Base-by-base conservation (phyloP, 2,329 filamentous ascomycete species). In the Diaporthe capsici region DNA sequence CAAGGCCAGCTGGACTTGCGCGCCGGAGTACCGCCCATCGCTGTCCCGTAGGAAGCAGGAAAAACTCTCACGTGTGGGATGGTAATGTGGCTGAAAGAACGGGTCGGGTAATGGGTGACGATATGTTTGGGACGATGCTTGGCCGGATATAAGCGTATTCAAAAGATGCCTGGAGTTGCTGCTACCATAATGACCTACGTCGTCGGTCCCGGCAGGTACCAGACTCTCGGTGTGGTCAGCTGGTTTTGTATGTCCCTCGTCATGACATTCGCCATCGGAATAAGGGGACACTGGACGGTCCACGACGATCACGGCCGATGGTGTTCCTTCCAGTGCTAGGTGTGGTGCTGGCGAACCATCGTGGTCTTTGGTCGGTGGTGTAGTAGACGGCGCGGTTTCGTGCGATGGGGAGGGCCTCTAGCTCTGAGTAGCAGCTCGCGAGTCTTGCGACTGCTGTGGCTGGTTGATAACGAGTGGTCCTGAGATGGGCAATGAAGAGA, bases 401-500 rank as follows among this genome's bases (percentile, higher is more conserved):
- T 44, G 60, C 10, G 15, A 22, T 47, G 22, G 12, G 25, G 17
- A 47, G 6, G 12, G 42, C 25, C 31, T 60, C 76, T 75, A 77
- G 49, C 34, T 65, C 61, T 73, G 77, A 25, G 61, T 37, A 34
- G 75, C 49, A 63, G 70, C 42, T 28, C 37, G 12, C 10, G 22
- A 61, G n/a, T 61, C 22, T 42, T 75, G 74, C 73, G 77, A 60
- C 58, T 70, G 67, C 28, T 60, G 37, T 42, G 65, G 44, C 37
- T 55, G 73, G n/a, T 72, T 74, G 8, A 75, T 72, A 22, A 60
- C 73, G 22, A 20, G 37, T 28, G 39, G 20, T 63, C 12, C n/a
- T 17, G 37, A 10, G 39, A 10, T 47, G n/a, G 20, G 39, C 42
- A 25, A 31, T 44, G 39, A 28, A n/a, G 39, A 25, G 39, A 12